A percentile compares a stretch with the other conserved stretches of the same genome.
phyloP scores from a whole-genome alignment of 768 basidiomycete species.

The Russula abietina region DNA sequence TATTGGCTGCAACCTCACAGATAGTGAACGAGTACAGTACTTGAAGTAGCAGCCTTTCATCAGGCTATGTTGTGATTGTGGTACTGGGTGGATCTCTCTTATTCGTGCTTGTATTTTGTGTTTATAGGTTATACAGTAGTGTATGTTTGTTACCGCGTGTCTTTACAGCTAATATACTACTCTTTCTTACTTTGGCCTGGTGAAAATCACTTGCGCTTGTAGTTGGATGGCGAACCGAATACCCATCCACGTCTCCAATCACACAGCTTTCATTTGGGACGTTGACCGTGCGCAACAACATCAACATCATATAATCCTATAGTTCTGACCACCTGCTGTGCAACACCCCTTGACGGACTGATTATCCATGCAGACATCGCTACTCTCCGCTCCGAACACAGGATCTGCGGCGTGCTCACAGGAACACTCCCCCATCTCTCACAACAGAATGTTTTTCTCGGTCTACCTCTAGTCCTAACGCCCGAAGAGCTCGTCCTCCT shows the following conservation, averaged over 20 bases:
- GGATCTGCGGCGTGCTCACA: constrained; percentile 75
- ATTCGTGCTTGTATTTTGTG: background rate
- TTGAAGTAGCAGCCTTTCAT: background rate
- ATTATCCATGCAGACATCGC: constrained; percentile 62
- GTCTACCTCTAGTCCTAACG: constrained; percentile 80
- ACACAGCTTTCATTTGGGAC: constrained; percentile 85
- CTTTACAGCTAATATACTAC: too few relatives aligned
- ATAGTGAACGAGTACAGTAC: constrained; percentile 5
- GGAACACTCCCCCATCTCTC: constrained; percentile 93
- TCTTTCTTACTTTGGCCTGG: too few relatives aligned
- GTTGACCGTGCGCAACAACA: constrained; percentile 54
- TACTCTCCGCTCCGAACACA: constrained; percentile 69
- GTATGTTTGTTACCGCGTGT: background rate
- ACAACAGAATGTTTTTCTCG: constrained; percentile 95
- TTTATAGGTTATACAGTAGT: background rate
- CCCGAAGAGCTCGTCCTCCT: constrained; percentile 91
- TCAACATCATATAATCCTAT: too few relatives aligned
- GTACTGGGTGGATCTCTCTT: background rate
- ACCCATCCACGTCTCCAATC: constrained; percentile 50
- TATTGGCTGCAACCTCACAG: constrained; percentile 18
- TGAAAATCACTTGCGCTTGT: background rate
- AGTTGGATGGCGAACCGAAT: constrained; percentile 12
- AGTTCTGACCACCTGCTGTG: background rate
- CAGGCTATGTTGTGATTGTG: background rate
- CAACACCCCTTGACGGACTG: background rate